These are phyloP conservation scores for Pseudozyma sp. DNA, from an alignment of 1,284 basidiomycete species.

Conservation along the genomic window DNA sequence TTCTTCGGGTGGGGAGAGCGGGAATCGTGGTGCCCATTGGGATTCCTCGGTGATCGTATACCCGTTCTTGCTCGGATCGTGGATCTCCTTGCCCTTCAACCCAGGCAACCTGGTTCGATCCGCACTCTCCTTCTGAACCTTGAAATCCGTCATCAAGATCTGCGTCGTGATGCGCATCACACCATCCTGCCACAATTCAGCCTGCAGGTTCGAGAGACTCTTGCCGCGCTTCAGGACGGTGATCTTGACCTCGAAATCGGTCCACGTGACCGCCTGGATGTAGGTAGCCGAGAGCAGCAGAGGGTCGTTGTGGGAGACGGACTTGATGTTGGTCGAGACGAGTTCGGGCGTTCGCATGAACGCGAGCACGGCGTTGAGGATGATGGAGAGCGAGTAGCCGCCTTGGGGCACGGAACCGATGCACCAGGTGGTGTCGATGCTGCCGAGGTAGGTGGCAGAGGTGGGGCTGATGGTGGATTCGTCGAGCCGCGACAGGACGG, in stretches of 20 bases:
- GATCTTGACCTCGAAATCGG: conserved; percentile 16
- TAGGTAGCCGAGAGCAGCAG: conserved; percentile 39
- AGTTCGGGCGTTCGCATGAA: conserved; percentile 43
- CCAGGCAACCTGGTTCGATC: conserved; percentile 2
- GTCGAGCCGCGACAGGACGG: conserved; percentile 17
- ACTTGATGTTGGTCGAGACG: conserved; percentile 21
- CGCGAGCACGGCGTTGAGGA: conserved; percentile 45
- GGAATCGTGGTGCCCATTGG: conserved; percentile 33
- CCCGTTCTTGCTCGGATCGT: conserved; percentile 29
- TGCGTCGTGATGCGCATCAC: conserved; percentile 34
- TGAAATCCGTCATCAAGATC: conserved; percentile 42
- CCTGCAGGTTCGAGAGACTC: conserved; percentile 42
- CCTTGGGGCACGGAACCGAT: conserved; percentile 50
- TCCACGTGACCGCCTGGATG: conserved; percentile 35
- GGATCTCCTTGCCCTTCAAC: background rate
- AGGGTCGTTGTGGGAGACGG: conserved; percentile 31
- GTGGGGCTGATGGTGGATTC: conserved; percentile 22
- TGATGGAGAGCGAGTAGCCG: conserved; percentile 47
- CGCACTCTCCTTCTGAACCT: conserved; percentile 11
- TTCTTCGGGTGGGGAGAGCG: conserved; percentile 11
- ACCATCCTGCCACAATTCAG: conserved; percentile 35
- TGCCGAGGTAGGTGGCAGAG: conserved; percentile 17
- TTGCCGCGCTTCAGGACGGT: conserved; percentile 36
- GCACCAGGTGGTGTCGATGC: conserved; percentile 44
- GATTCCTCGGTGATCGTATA: conserved; percentile 22